Percentiles rank a stretch among this genome's conserved stretches.
phyloP scores from a whole-genome alignment of 2,329 filamentous ascomycete genomes.

The Aspergillus luchuensis region DNA sequence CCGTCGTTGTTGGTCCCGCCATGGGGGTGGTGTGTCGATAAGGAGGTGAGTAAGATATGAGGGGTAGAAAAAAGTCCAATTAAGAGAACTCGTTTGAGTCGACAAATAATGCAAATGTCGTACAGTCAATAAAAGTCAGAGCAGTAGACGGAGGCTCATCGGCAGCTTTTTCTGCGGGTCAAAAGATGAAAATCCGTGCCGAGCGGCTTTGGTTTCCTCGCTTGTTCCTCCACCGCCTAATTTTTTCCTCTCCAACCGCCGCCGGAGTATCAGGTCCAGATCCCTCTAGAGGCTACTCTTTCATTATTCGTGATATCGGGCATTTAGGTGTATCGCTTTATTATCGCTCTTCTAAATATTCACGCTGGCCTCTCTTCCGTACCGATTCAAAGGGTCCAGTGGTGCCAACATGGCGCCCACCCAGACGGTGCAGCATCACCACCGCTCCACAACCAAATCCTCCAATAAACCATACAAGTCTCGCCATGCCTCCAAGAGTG shows the following conservation, averaged over 20 bases:
- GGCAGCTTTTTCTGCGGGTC: slow-evolving; percentile 19
- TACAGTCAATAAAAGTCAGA: neutral
- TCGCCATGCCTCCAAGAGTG: slow-evolving; percentile 83
- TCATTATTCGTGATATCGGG: slow-evolving; percentile 12
- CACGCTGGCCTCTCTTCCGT: slow-evolving; percentile 65
- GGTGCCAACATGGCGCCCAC: slow-evolving; percentile 72
- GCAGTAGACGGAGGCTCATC: neutral
- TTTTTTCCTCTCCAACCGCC: slow-evolving; percentile 32
- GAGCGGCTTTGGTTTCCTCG: slow-evolving; percentile 12
- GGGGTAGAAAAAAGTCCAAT: neutral
- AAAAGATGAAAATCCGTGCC: slow-evolving; percentile 13
- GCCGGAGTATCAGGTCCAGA: slow-evolving; percentile 14
- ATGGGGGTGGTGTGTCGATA: slow-evolving; percentile 22
- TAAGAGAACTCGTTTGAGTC: neutral
- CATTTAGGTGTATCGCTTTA: slow-evolving; percentile 13
- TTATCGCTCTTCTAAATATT: slow-evolving; percentile 13
- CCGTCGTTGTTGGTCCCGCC: slow-evolving; percentile 32
- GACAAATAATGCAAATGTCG: neutral
- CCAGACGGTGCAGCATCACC: slow-evolving; percentile 65
- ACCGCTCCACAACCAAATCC: slow-evolving; percentile 88
- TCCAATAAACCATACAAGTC: slow-evolving; percentile 91
- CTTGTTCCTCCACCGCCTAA: slow-evolving; percentile 37
- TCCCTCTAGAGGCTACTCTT: slow-evolving; percentile 9
- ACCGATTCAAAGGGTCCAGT: slow-evolving; percentile 75
- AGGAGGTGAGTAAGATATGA: neutral